These are phyloP conservation scores for Tuber aestivum DNA, from an alignment of 495 filamentous ascomycete species.

Conservation along the genomic window DNA sequence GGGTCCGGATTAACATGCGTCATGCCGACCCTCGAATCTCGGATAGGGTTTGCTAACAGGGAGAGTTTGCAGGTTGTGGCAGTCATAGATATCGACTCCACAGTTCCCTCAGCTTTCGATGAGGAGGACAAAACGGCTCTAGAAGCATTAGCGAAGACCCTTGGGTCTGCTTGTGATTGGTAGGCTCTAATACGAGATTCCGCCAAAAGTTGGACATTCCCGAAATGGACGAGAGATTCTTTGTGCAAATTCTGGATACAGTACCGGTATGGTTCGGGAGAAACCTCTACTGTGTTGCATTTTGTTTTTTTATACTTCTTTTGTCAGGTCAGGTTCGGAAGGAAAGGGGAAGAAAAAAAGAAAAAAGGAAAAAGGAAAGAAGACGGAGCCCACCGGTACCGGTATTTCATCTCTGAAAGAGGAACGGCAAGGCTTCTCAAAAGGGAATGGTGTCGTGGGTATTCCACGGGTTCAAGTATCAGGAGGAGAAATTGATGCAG, in stretches of 20 bases:
- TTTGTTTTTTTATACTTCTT: background rate
- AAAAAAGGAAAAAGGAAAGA: constrained; percentile 8
- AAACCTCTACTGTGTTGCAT: constrained; percentile 2
- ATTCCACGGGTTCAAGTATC: constrained; percentile 23
- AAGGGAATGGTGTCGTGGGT: constrained; percentile 19
- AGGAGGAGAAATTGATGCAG: constrained; percentile 29
- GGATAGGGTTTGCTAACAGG: constrained; percentile 22
- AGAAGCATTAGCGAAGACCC: constrained; percentile 61
- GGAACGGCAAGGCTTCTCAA: constrained; percentile 20
- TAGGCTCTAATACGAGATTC: constrained; percentile 37
- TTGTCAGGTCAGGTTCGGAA: background rate
- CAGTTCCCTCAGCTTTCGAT: constrained; percentile 65
- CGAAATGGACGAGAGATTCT: constrained; percentile 9
- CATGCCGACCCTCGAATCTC: constrained; percentile 6
- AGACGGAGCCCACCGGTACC: constrained; percentile 4
- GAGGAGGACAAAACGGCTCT: constrained; percentile 62
- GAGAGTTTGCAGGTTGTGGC: constrained; percentile 58
- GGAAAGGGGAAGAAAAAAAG: constrained; percentile 10
- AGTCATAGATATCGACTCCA: constrained; percentile 86
- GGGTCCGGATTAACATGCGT: background rate
- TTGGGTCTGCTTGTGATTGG: constrained; percentile 70
- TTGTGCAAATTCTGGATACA: constrained; percentile 9
- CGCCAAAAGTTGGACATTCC: constrained; percentile 11
- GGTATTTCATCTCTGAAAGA: constrained; percentile 9
- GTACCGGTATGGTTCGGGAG: background rate